Percentiles rank a stretch among this genome's conserved stretches.
These are phyloP conservation scores for Didymella keratinophila DNA, from an alignment of 2,329 filamentous ascomycete genomes.

Conservation along the genomic window DNA sequence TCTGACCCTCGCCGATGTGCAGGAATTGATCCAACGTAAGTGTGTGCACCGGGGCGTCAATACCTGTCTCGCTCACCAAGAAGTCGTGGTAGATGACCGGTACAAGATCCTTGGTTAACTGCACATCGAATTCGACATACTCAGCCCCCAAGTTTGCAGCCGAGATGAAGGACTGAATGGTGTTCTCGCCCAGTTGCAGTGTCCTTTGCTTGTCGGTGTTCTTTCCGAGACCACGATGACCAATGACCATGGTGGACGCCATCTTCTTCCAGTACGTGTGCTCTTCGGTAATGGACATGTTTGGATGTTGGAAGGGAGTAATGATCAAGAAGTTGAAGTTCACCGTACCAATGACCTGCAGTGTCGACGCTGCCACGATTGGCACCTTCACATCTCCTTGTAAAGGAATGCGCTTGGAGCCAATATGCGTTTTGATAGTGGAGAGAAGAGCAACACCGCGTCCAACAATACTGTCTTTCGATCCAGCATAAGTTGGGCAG, in stretches of 20 bases:
- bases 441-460: constrained; percentile 88
- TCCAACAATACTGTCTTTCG: constrained; percentile 81
- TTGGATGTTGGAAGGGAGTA: constrained; percentile 91
- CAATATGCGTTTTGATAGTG: constrained; percentile 81
- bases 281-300: constrained; percentile 88
- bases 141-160: constrained; percentile 88
- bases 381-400: constrained; percentile 93
- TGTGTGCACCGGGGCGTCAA: constrained; percentile 95
- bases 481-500: constrained; percentile 90
- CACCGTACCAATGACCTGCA: constrained; percentile 92
- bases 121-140: constrained; percentile 83
- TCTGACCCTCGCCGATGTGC: constrained; percentile 73
- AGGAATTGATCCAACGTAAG: constrained; percentile 95
- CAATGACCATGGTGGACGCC: constrained; percentile 83
- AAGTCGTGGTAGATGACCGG: constrained; percentile 99
- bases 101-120: constrained; percentile 97
- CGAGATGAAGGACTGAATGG: constrained; percentile 92
- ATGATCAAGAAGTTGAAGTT: constrained; percentile 98
- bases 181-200: constrained; percentile 95
- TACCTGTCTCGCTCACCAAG: constrained; percentile 94
- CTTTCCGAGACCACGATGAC: constrained; percentile 80
- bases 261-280: constrained; percentile 98
- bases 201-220: constrained; percentile 85
- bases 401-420: constrained; percentile 85
- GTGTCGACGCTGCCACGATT: constrained; percentile 78